phyloP scores from a whole-genome alignment of 371 early-diverging fungal species.

The Rhizopus microsporus region DNA sequence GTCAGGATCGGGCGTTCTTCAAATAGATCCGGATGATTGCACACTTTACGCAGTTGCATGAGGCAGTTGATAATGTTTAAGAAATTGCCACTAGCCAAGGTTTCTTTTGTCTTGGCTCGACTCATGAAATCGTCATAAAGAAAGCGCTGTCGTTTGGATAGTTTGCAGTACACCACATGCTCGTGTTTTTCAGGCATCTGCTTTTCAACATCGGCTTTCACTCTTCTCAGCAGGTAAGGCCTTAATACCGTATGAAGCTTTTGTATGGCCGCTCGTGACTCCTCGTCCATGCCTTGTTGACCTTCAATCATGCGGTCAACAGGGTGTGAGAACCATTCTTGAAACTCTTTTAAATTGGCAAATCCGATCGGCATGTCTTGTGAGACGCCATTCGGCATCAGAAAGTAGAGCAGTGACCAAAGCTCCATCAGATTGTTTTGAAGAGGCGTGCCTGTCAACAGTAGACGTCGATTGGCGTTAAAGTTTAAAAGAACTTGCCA shows the following conservation, averaged over 20 bases:
- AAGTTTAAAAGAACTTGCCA: conserved; percentile 92
- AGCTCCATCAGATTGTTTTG: conserved; percentile 95
- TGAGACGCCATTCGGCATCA: conserved; percentile 79
- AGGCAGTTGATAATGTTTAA: conserved; percentile 87
- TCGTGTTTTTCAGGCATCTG: conserved; percentile 86
- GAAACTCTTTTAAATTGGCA: conserved; percentile 82
- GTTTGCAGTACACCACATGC: conserved; percentile 75
- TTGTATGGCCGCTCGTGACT: conserved; percentile 61
- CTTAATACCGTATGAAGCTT: conserved; percentile 77
- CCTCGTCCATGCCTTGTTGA: conserved; percentile 55
- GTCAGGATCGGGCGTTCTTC: conserved; percentile 86
- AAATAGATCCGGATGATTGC: conserved; percentile 96
- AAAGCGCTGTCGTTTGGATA: conserved; percentile 83
- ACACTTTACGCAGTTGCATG: conserved; percentile 97
- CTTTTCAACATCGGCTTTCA: conserved; percentile 85
- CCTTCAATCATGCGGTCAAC: conserved; percentile 78
- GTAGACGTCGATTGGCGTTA: conserved; percentile 73
- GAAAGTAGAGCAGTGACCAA: conserved; percentile 94
- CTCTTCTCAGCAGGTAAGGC: conserved; percentile 88
- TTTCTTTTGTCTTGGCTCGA: conserved; percentile 78
- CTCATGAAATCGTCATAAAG: conserved; percentile 89
- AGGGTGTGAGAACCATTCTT: conserved; percentile 88
- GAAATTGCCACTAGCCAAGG: conserved; percentile 74
- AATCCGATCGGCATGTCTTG: conserved; percentile 72
- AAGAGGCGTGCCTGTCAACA: conserved; percentile 95